phyloP scores from a whole-genome alignment of 1,284 basidiomycete species.

The Veloporphyrellus conicus region DNA sequence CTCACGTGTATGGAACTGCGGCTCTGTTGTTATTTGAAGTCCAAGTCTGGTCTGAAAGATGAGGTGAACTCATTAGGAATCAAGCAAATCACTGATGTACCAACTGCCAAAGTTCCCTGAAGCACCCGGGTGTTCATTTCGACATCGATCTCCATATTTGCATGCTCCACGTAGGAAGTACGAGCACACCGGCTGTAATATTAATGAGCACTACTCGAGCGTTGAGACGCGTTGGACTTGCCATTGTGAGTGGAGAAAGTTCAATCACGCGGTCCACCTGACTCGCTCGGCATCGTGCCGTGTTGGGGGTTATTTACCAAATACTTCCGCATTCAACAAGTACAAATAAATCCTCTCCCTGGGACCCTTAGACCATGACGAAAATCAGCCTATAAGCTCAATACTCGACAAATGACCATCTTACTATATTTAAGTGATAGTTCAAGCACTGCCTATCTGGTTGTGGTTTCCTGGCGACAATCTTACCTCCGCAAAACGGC shows the following conservation, averaged over 20 bases:
- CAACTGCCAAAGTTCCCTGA: constrained; percentile 37
- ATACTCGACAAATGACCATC: too few species aligned
- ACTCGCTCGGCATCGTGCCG: neutral
- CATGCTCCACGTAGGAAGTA: constrained; percentile 67
- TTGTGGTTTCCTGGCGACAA: neutral
- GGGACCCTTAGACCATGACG: too few species aligned
- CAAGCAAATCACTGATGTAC: constrained; percentile 16
- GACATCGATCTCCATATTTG: constrained; percentile 64
- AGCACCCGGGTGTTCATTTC: constrained; percentile 59
- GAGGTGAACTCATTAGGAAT: constrained; percentile 12
- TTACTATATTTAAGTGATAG: too few species aligned
- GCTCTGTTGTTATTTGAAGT: constrained; percentile 23
- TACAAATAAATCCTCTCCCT: constrained; percentile 11
- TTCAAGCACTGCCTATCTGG: too few species aligned
- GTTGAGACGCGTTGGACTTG: neutral
- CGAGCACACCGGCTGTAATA: constrained; percentile 44
- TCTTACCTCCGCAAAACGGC: too few species aligned
- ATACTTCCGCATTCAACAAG: constrained; percentile 18
- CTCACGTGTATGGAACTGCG: constrained; percentile 43
- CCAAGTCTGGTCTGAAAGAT: constrained; percentile 43
- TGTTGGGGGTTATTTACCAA: constrained; percentile 16
- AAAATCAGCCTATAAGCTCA: too few species aligned
- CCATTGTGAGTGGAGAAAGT: constrained; percentile 17
- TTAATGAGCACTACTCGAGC: constrained; percentile 4
- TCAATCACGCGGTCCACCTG: neutral